Evolutionary conservation across 495 filamentous ascomycete species (phyloP).

Genomic region (Penicillium silybi): DNA sequence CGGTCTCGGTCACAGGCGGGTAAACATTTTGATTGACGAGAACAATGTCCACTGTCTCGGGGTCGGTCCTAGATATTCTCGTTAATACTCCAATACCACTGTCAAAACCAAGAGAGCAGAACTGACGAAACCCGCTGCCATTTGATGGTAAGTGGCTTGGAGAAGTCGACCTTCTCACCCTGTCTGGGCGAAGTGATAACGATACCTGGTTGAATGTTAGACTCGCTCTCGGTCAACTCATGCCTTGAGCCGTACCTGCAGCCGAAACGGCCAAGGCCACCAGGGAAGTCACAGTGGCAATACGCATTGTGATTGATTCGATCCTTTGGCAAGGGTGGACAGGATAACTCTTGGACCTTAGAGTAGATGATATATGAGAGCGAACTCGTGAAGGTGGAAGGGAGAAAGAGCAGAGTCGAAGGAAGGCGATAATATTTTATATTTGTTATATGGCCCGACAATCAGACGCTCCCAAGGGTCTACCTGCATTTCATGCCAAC

Average conservation of each 20-base stretch:
- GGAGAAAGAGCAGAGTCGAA: background rate
- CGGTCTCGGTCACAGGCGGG: conserved; percentile 35
- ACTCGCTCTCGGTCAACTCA: background rate
- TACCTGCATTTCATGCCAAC: background rate
- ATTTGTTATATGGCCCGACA: background rate
- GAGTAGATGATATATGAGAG: background rate
- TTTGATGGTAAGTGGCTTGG: conserved; percentile 24
- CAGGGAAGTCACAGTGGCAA: conserved; percentile 11
- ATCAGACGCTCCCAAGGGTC: background rate
- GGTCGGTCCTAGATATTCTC: conserved; percentile 27
- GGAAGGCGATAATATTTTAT: conserved; percentile 12
- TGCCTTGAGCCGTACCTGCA: conserved; percentile 12
- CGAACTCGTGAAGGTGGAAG: conserved; percentile 1
- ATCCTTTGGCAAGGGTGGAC: background rate
- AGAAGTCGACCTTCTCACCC: conserved; percentile 20
- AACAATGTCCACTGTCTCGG: conserved; percentile 29
- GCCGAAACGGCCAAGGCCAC: conserved; percentile 16
- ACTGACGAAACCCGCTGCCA: conserved; percentile 30
- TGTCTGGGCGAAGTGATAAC: conserved; percentile 23
- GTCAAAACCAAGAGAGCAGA: background rate
- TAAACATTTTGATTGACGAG: conserved; percentile 35
- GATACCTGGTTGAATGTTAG: conserved; percentile 15
- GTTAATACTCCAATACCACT: background rate
- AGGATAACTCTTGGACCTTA: background rate
- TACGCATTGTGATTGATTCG: conserved; percentile 12